Conservation (phyloP, 768 basidiomycete species). For the Psilocybe azurescens region DNA sequence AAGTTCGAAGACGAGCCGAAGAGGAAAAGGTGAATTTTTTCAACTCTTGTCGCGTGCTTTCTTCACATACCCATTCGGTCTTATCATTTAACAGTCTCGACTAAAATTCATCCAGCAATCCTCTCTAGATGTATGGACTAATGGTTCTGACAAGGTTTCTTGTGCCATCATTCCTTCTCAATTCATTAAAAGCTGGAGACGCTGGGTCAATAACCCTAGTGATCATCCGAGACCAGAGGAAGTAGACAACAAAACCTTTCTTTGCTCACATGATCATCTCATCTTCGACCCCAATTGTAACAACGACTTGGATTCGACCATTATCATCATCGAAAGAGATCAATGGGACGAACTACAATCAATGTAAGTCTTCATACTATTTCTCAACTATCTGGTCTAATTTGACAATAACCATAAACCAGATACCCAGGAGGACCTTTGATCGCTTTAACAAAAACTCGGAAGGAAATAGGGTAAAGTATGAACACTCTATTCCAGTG, state of each 20-base stretch:
- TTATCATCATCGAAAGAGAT: constrained; percentile 58
- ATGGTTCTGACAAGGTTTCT: constrained; percentile 47
- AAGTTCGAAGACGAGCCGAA: constrained; percentile 68
- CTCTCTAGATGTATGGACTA: constrained; percentile 29
- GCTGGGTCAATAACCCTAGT: constrained; percentile 67
- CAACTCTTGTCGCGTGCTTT: neutral
- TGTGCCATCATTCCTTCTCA: constrained; percentile 64
- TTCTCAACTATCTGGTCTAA: neutral
- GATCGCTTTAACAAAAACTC: constrained; percentile 39
- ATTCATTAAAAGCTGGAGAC: constrained; percentile 72
- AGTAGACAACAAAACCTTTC: constrained; percentile 64
- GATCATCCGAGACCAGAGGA: constrained; percentile 60
- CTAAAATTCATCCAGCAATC: constrained; percentile 66
- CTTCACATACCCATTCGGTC: constrained; percentile 3
- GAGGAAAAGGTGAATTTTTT: constrained; percentile 69
- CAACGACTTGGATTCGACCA: constrained; percentile 60
- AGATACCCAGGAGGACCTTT: constrained; percentile 62
- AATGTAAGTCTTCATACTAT: constrained; percentile 47
- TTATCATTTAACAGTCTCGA: constrained; percentile 48
- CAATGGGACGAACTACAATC: constrained; percentile 71
- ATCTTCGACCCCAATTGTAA: constrained; percentile 68
- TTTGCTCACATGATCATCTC: constrained; percentile 72
- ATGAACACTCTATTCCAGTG: constrained; percentile 54
- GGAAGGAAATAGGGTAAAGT: constrained; percentile 36
- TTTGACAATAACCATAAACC: constrained; percentile 14